phyloP scores from a whole-genome alignment of 2,329 filamentous ascomycete species.

The Elsinoe ampelina region DNA sequence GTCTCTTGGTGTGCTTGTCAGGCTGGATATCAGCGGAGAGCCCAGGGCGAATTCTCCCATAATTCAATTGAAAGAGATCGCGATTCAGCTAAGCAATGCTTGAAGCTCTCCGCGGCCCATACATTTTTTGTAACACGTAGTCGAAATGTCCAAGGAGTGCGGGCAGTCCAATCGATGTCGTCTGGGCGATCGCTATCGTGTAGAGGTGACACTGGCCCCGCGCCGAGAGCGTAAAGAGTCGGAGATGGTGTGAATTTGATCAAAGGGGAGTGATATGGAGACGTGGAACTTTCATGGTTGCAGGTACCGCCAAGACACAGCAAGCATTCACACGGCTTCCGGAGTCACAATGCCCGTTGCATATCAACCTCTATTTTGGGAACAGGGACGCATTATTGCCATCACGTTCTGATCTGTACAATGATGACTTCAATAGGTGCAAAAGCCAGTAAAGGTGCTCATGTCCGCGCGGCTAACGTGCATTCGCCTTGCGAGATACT shows the following conservation, averaged over 20 bases:
- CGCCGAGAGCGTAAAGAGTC: background rate
- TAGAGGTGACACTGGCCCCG: background rate
- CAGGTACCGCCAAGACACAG: background rate
- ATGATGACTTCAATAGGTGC: too few relatives aligned
- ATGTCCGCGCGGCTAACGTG: too few relatives aligned
- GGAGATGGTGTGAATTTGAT: background rate
- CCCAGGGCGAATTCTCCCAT: conserved; percentile 9
- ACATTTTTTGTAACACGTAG: conserved; percentile 12
- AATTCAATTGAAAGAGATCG: background rate
- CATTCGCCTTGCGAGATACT: too few relatives aligned
- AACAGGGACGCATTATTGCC: background rate
- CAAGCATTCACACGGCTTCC: background rate
- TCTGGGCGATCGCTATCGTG: background rate
- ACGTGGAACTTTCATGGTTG: conserved; percentile 11
- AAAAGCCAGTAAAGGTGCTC: too few relatives aligned
- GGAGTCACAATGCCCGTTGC: background rate
- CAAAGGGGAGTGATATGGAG: background rate
- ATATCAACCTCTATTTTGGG: background rate
- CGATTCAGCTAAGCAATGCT: conserved; percentile 1
- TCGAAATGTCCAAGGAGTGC: background rate
- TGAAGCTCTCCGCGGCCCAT: background rate
- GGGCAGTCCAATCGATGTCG: background rate
- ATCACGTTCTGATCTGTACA: too few relatives aligned
- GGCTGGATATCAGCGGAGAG: conserved; percentile 6
- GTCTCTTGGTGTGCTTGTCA: background rate